Base-by-base conservation (phyloP, 805 yeast species). In the Barnettozyma californica region DNA sequence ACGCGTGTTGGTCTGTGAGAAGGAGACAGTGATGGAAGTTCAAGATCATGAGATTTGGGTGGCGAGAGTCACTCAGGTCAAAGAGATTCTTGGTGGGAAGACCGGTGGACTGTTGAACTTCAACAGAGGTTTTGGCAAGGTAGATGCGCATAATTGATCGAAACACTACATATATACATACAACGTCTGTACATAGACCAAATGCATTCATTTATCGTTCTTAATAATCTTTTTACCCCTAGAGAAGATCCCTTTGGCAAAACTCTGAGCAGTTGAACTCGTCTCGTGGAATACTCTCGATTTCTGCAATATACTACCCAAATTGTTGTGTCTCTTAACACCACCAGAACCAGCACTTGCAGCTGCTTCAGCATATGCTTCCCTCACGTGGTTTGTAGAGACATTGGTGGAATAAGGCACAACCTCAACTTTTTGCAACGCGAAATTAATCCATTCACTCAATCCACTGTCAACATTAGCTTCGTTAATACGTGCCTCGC, bases 1-100 rank as follows among this genome's bases (percentile, higher is more conserved):
- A 53, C 68, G 80, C 42, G 77, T 81, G 1, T 66, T 87, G 52
- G 75, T 87, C 18, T 87, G 94, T 62, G 70, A 76, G 47, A 77
- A 76, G 46, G 68, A 65, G 41, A 68, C 72, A 23, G 77, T 75
- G 4, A 73, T 85, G 44, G 63, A 63, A 10, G 83, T 89, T 1
- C 90, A 86, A 51, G 89, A 86, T 60, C 98, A 92, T 67, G 96
- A 91, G 62, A 80, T 92, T 4, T 88, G 97, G 94, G 80, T 90
- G 5, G 96, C 88, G 3, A 75, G 78, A 51, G 95, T 92, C 5
- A 67, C 71, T 34, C 84, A 84, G 37, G 77, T 85, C 3, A 53
- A 76, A 11, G 59, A 57, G 46, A 27, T 69, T 35, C 53, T 52
- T n/a, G 68, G 66, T 2, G 55, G 55, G 1, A 66, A 69, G 35